phyloP scores from a whole-genome alignment of 2,329 filamentous ascomycete genomes.

The Microcyclospora pomicola region DNA sequence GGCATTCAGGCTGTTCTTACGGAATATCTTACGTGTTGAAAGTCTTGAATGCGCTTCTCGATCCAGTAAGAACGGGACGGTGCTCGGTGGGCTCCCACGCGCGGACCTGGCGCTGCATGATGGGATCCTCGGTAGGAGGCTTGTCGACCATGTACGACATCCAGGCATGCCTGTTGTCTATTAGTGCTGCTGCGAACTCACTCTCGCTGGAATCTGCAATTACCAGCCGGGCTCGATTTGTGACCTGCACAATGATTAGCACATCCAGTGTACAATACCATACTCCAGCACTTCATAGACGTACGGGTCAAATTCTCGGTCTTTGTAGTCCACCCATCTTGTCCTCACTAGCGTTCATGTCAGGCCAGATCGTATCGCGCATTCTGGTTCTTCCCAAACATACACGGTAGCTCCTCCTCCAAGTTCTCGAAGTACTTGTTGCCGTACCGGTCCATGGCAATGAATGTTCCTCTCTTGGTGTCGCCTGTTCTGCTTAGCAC shows the following conservation, averaged over 20 bases:
- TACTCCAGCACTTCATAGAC: conserved; percentile 15
- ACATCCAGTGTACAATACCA: not conserved
- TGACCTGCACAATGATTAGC: conserved; percentile 39
- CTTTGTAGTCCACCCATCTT: conserved; percentile 94
- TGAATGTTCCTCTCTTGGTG: conserved; percentile 80
- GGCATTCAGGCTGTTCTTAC: conserved; percentile 1
- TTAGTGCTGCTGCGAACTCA: conserved; percentile 2
- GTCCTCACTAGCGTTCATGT: conserved; percentile 54
- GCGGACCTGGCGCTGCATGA: conserved; percentile 53
- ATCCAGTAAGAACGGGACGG: conserved; percentile 60
- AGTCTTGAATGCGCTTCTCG: conserved; percentile 70
- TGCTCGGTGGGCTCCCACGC: conserved; percentile 65
- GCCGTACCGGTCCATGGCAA: conserved; percentile 77
- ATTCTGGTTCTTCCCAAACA: conserved; percentile 21
- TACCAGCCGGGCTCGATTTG: conserved; percentile 88
- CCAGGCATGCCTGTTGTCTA: conserved; percentile 65
- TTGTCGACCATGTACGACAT: conserved; percentile 87
- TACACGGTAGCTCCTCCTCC: conserved; percentile 77
- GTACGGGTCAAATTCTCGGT: conserved; percentile 67
- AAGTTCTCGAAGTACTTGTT: conserved; percentile 98
- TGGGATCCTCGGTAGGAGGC: conserved; percentile 61
- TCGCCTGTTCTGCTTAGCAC: conserved; percentile 51
- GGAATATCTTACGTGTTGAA: conserved; percentile 72
- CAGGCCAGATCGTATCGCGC: conserved; percentile 1
- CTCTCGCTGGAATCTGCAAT: conserved; percentile 1